Conservation (phyloP, 345 rosid genomes). For the Citrus maxima region DNA sequence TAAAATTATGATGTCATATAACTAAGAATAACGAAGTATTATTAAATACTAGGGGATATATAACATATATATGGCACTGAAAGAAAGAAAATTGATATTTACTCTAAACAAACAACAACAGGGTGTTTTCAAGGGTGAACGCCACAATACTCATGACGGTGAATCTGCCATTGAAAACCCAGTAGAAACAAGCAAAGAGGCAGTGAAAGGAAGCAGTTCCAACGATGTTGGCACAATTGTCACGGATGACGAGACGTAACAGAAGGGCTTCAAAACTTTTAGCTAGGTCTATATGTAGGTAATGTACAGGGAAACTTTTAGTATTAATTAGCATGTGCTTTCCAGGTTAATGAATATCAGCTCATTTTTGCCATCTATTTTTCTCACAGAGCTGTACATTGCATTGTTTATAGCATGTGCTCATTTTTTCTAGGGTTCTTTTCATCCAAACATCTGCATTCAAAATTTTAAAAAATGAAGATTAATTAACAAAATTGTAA, state of each 20-base stretch:
- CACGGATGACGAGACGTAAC: neutral
- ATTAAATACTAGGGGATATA: too few species aligned
- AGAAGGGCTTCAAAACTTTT: neutral
- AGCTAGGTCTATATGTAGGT: neutral
- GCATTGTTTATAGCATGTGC: neutral
- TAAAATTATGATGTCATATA: too few species aligned
- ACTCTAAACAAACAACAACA: neutral
- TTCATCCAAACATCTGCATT: constrained; percentile 81
- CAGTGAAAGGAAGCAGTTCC: neutral
- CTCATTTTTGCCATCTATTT: constrained; percentile 1
- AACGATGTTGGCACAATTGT: neutral
- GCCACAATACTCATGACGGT: neutral
- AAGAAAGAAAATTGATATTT: neutral
- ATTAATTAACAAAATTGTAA: neutral
- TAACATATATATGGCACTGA: neutral
- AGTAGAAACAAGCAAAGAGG: neutral
- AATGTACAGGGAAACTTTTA: constrained; percentile 1
- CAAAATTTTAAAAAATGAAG: neutral
- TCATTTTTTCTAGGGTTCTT: constrained; percentile 55
- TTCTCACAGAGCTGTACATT: constrained; percentile 8
- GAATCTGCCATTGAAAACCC: neutral
- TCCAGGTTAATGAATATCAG: constrained; percentile 1
- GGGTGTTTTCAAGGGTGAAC: neutral
- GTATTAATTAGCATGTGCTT: neutral
- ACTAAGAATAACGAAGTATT: too few species aligned